These are phyloP conservation scores for Naganishia randhawae DNA, from an alignment of 768 basidiomycete species.

Conservation along the genomic window DNA sequence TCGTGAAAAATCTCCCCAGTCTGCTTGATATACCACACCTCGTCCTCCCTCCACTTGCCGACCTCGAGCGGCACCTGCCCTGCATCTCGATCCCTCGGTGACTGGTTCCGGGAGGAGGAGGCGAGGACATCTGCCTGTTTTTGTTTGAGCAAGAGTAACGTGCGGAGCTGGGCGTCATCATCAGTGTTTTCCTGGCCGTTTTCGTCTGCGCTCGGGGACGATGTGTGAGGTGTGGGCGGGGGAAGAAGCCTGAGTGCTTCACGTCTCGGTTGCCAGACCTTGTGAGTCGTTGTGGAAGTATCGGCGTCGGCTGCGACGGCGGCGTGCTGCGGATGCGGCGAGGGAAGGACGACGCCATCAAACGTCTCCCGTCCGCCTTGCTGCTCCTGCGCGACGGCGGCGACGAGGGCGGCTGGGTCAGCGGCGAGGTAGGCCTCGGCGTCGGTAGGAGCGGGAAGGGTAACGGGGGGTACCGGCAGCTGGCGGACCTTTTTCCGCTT, in stretches of 20 bases:
- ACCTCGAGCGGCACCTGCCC: neutral
- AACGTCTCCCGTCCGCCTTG: neutral
- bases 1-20: conserved; percentile 30
- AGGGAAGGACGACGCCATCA: conserved; percentile 8
- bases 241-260: neutral
- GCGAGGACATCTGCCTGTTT: conserved; percentile 13
- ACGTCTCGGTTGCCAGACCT: neutral
- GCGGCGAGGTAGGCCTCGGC: neutral
- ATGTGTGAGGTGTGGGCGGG: neutral
- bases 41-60: conserved; percentile 24
- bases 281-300: conserved; percentile 8
- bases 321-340: neutral
- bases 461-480: neutral
- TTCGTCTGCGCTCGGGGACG: neutral
- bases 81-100: neutral
- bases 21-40: conserved; percentile 26
- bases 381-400: conserved; percentile 1
- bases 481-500: conserved; percentile 16
- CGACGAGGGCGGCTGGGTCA: neutral
- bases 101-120: neutral
- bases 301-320: no score
- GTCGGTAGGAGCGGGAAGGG: neutral
- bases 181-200: neutral
- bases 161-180: neutral
- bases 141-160: neutral